Percentiles rank a stretch among this genome's conserved stretches.
Conservation (phyloP, 2,329 filamentous ascomycete species). For the Aspergillus ruber region DNA sequence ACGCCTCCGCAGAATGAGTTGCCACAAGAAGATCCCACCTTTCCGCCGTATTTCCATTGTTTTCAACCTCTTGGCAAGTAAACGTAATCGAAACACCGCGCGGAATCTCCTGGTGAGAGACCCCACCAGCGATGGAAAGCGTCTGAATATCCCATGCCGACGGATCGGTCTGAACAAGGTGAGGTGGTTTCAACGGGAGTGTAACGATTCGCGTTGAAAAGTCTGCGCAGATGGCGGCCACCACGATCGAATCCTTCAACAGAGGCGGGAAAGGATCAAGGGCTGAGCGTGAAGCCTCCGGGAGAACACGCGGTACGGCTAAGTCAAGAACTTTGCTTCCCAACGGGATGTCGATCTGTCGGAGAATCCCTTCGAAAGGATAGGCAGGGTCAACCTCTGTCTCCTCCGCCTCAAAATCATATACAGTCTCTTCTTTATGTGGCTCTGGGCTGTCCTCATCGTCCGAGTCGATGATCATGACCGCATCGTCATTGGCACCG, state of each 20-base stretch:
- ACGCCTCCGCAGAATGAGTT: slow-evolving; percentile 40
- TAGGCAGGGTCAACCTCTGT: slow-evolving; percentile 50
- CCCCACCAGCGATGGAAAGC: slow-evolving; percentile 40
- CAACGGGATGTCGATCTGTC: slow-evolving; percentile 50
- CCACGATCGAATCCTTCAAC: slow-evolving; percentile 46
- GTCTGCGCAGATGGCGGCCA: slow-evolving; percentile 52
- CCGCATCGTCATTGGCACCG: slow-evolving; percentile 34
- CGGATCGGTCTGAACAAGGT: slow-evolving; percentile 32
- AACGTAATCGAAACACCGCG: slow-evolving; percentile 49
- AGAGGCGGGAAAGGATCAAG: slow-evolving; percentile 42
- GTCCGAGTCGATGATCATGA: slow-evolving; percentile 53
- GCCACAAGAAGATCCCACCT: slow-evolving; percentile 43
- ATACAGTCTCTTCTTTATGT: slow-evolving; percentile 12
- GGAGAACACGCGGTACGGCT: slow-evolving; percentile 43
- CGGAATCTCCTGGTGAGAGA: slow-evolving; percentile 47
- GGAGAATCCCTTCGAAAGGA: slow-evolving; percentile 49
- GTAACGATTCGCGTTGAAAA: slow-evolving; percentile 50
- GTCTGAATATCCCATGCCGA: slow-evolving; percentile 41
- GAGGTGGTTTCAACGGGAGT: slow-evolving; percentile 49
- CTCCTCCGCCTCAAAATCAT: slow-evolving; percentile 49
- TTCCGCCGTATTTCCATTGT: slow-evolving; percentile 18
- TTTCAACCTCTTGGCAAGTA: slow-evolving; percentile 35
- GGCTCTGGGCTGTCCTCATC: slow-evolving; percentile 44
- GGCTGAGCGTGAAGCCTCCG: slow-evolving; percentile 31
- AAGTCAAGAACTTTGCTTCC: slow-evolving; percentile 49